Conservation (phyloP, 2,329 filamentous ascomycete species). For the Dothidotthia symphoricarpi region DNA sequence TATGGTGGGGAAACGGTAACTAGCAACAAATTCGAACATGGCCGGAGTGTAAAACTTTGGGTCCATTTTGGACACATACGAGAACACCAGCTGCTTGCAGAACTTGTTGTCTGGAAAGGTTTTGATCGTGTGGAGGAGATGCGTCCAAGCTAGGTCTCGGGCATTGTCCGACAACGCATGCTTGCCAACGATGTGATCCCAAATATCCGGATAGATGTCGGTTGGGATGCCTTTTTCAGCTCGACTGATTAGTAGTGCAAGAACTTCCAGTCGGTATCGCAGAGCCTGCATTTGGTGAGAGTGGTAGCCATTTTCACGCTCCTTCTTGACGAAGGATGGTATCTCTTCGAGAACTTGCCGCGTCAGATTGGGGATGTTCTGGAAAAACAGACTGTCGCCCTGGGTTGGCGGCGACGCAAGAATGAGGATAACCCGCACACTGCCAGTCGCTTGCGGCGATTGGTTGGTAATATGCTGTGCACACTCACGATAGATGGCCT, state of each 20-base stretch:
- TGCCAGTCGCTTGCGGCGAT: conserved; percentile 67
- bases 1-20: conserved; percentile 31
- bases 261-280: conserved; percentile 52
- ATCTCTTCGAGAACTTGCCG: conserved; percentile 42
- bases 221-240: conserved; percentile 62
- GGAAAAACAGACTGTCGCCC: conserved; percentile 25
- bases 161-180: conserved; percentile 60
- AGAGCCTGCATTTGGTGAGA: conserved; percentile 21
- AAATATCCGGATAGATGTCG: conserved; percentile 64
- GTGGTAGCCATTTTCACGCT: conserved; percentile 12
- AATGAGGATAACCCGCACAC: conserved; percentile 60
- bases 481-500: conserved; percentile 64
- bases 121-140: conserved; percentile 26
- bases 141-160: conserved; percentile 65
- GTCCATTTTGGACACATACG: conserved; percentile 59
- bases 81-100: conserved; percentile 36
- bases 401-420: conserved; percentile 13
- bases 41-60: conserved; percentile 60
- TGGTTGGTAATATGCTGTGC: conserved; percentile 65
- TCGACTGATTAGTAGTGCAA: conserved; percentile 58
- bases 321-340: conserved; percentile 34
- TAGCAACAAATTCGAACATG: conserved; percentile 62
- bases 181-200: conserved; percentile 70
- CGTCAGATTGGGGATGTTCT: conserved; percentile 24
- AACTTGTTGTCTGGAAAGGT: conserved; percentile 26